A percentile compares a stretch with the other conserved stretches of the same genome.
Evolutionary conservation across 305 asterid species (phyloP).

Genomic region (Fraxinus floribunda): DNA sequence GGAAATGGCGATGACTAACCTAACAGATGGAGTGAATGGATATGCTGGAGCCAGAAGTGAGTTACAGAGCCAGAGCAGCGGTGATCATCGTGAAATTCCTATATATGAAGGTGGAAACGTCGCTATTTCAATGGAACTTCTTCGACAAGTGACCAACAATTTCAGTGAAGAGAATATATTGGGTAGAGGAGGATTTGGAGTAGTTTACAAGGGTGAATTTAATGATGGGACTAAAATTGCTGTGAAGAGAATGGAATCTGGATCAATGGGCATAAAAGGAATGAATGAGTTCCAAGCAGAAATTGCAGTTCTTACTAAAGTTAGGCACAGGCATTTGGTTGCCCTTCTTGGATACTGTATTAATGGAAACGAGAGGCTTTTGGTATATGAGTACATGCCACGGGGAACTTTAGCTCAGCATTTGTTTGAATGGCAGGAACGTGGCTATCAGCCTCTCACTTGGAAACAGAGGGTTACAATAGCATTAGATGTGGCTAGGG

Average conservation of each 20-base stretch:
- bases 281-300: constrained; percentile 89
- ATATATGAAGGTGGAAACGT: constrained; percentile 73
- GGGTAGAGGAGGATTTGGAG: constrained; percentile 92
- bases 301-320: constrained; percentile 93
- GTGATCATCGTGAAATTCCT: constrained; percentile 69
- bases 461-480: constrained; percentile 89
- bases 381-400: constrained; percentile 94
- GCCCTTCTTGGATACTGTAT: constrained; percentile 86
- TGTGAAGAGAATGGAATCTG: constrained; percentile 91
- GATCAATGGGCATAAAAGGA: constrained; percentile 82
- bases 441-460: constrained; percentile 52
- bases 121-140: constrained; percentile 67
- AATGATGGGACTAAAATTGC: constrained; percentile 93
- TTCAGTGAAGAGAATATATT: constrained; percentile 64
- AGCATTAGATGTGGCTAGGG: constrained; percentile 88
- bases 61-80: constrained; percentile 70
- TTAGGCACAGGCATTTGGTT: constrained; percentile 87
- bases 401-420: constrained; percentile 85
- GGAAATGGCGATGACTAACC: constrained; percentile 48
- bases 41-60: constrained; percentile 46
- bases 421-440: constrained; percentile 70
- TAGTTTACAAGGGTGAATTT: constrained; percentile 82
- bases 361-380: constrained; percentile 84
- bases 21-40: constrained; percentile 38
- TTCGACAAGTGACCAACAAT: constrained; percentile 77